Conservation (phyloP, 129 eudicot species). For the Tanacetum coccineum region DNA sequence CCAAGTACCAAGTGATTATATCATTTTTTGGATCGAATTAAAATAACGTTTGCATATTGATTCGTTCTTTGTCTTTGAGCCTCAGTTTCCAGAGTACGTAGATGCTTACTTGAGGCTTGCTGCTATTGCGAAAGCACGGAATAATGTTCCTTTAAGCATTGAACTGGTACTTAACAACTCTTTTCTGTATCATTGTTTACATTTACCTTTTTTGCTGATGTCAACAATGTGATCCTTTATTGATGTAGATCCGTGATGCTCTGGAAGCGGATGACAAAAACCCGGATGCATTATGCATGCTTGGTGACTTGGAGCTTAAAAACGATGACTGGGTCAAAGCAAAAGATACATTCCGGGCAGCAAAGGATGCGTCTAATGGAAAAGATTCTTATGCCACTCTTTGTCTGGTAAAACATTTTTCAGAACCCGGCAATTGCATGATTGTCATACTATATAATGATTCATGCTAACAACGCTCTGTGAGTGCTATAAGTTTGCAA, state of each 20-base stretch:
- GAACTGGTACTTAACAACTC: constrained; percentile 66
- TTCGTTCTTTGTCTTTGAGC: constrained; percentile 25
- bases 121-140: constrained; percentile 89
- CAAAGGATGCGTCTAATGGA: constrained; percentile 77
- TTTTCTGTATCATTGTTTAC: constrained; percentile 13
- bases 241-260: constrained; percentile 73
- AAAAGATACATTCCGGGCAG: constrained; percentile 91
- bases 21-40: background rate
- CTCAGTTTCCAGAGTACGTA: constrained; percentile 84
- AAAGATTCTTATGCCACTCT: constrained; percentile 92
- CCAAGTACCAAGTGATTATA: constrained; percentile 2
- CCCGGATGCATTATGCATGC: constrained; percentile 82
- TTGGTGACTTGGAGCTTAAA: constrained; percentile 96
- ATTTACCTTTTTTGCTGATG: background rate
- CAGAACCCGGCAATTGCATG: background rate
- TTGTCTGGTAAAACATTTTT: constrained; percentile 58
- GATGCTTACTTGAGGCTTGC: constrained; percentile 98
- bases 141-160: constrained; percentile 71
- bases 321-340: constrained; percentile 99
- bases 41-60: background rate
- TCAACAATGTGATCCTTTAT: constrained; percentile 15
- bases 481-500: background rate
- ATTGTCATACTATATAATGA: background rate
- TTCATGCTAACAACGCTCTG: background rate
- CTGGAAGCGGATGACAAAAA: constrained; percentile 85